Percentiles rank a stretch among this genome's conserved stretches.
phyloP scores from a whole-genome alignment of 2,329 filamentous ascomycete species.

The Emericellopsis atlantica region DNA sequence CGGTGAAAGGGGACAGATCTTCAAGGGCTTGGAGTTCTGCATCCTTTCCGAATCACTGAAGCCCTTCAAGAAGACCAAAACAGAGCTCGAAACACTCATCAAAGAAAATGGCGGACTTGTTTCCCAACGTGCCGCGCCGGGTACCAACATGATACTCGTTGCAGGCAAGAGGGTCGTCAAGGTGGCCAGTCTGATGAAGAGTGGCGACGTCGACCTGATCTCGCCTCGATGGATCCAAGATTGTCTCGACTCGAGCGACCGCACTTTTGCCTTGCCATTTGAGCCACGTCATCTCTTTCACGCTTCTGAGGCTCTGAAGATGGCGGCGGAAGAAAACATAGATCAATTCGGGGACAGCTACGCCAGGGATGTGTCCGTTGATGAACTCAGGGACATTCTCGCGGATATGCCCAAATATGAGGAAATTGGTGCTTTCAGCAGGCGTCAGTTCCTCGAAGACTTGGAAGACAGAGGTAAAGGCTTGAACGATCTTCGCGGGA shows the following conservation, averaged over 20 bases:
- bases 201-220: slow-evolving; percentile 58
- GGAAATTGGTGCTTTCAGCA: slow-evolving; percentile 25
- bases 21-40: slow-evolving; percentile 68
- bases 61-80: slow-evolving; percentile 63
- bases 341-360: slow-evolving; percentile 81
- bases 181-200: slow-evolving; percentile 71
- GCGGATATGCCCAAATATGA: slow-evolving; percentile 36
- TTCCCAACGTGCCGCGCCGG: slow-evolving; percentile 57
- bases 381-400: slow-evolving; percentile 47
- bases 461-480: slow-evolving; percentile 43
- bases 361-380: slow-evolving; percentile 50
- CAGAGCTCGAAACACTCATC: slow-evolving; percentile 66
- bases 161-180: slow-evolving; percentile 74
- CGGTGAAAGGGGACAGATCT: slow-evolving; percentile 50
- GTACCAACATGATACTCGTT: slow-evolving; percentile 54
- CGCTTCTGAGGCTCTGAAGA: slow-evolving; percentile 41
- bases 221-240: slow-evolving; percentile 75
- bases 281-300: slow-evolving; percentile 60
- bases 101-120: slow-evolving; percentile 74
- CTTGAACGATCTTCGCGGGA: slow-evolving; percentile 33
- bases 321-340: slow-evolving; percentile 45
- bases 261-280: slow-evolving; percentile 50
- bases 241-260: slow-evolving; percentile 50
- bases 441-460: slow-evolving; percentile 34
- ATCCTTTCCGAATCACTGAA: slow-evolving; percentile 64